Percentiles rank a stretch among this genome's conserved stretches.
phyloP scores from a whole-genome alignment of 139 green algal species.

The Auxenochlorella pyrenoidosa region DNA sequence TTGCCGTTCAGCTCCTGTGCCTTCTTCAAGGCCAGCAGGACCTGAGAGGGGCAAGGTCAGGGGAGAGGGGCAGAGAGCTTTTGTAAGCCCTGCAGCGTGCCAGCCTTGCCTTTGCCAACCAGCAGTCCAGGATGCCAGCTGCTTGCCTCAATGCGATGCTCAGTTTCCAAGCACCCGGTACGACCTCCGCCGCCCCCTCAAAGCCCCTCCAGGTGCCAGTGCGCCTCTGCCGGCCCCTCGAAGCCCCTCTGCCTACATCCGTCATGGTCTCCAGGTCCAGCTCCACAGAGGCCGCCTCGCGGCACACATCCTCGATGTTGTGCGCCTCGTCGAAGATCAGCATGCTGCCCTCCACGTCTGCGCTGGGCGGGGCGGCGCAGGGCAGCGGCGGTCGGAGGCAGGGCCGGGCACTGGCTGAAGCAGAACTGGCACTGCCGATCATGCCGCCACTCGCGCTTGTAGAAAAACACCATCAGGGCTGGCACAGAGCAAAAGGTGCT shows the following conservation, averaged over 20 bases:
- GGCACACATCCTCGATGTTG: slow-evolving; percentile 94
- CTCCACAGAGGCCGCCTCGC: slow-evolving; percentile 61
- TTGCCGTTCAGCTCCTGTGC: slow-evolving; percentile 43
- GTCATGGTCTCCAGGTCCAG: slow-evolving; percentile 64
- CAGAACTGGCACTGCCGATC: too few species aligned
- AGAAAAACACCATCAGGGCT: too few species aligned
- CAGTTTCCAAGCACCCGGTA: too few species aligned
- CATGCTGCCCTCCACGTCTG: slow-evolving; percentile 69
- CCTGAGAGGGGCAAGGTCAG: slow-evolving; percentile 19
- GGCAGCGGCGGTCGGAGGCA: not conserved
- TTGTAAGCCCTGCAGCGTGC: not conserved
- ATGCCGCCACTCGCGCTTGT: too few species aligned
- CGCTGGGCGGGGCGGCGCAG: not conserved
- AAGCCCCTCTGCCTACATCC: slow-evolving; percentile 45
- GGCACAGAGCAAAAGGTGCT: too few species aligned
- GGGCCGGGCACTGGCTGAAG: not conserved
- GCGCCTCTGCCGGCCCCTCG: too few species aligned
- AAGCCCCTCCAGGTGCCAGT: too few species aligned
- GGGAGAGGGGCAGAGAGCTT: not conserved
- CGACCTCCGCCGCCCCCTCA: too few species aligned
- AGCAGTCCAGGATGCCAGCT: too few species aligned
- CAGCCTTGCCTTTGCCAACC: too few species aligned
- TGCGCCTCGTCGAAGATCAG: slow-evolving; percentile 98
- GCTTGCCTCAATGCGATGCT: too few species aligned
- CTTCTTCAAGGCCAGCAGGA: slow-evolving; percentile 15